A percentile compares a stretch with the other conserved stretches of the same genome.
phyloP scores from a whole-genome alignment of 176 grass and related monocot species.

The Themeda triandra region DNA sequence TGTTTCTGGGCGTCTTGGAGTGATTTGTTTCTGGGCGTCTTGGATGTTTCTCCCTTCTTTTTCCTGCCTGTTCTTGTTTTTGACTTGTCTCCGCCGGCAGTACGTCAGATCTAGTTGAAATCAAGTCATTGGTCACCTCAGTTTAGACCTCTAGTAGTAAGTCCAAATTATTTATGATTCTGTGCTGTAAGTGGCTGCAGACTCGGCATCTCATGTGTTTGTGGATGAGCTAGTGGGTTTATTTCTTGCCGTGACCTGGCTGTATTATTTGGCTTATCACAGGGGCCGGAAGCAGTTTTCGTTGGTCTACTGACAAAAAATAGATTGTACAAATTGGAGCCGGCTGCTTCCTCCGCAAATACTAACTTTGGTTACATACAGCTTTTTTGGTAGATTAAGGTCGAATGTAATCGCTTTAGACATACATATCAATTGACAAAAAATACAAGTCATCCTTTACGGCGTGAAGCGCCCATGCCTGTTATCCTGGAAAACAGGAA shows the following conservation, averaged over 20 bases:
- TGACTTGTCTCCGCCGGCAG: neutral
- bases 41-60: slow-evolving; percentile 23
- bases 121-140: slow-evolving; percentile 12
- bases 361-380: neutral
- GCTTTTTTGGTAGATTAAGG: neutral
- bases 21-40: slow-evolving; percentile 13
- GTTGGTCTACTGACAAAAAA: neutral
- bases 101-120: slow-evolving; percentile 19
- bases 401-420: neutral
- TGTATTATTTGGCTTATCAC: neutral
- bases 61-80: slow-evolving; percentile 2
- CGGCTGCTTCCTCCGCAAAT: neutral
- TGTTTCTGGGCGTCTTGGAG: slow-evolving; percentile 22
- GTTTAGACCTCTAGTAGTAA: neutral
- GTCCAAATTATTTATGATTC: neutral
- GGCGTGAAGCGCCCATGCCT: neutral
- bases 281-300: neutral
- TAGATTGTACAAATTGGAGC: neutral
- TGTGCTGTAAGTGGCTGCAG: neutral
- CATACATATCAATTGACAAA: neutral
- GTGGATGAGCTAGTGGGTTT: neutral
- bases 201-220: neutral
- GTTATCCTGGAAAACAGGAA: neutral
- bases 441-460: neutral
- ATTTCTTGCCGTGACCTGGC: neutral